These are phyloP conservation scores for Psidium guajava DNA, from an alignment of 345 rosid genomes.

Conservation along the genomic window DNA sequence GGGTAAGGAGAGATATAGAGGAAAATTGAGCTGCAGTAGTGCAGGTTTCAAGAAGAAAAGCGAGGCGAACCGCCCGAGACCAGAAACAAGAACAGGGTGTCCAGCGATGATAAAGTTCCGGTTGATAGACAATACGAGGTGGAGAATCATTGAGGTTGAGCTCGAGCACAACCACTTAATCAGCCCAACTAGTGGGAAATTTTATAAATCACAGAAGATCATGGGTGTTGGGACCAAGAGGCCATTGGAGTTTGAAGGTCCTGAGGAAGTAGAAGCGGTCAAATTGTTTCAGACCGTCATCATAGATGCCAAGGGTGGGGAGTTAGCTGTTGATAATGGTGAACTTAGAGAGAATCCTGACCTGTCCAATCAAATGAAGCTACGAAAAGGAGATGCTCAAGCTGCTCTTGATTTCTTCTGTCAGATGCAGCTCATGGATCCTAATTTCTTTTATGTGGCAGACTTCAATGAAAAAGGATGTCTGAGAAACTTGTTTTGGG, in stretches of 20 bases:
- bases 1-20: slow-evolving; percentile 84
- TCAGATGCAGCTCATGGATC: slow-evolving; percentile 50
- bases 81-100: slow-evolving; percentile 88
- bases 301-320: slow-evolving; percentile 33
- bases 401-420: slow-evolving; percentile 50
- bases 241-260: slow-evolving; percentile 28
- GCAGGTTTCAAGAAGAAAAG: slow-evolving; percentile 78
- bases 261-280: slow-evolving; percentile 58
- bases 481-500: slow-evolving; percentile 73
- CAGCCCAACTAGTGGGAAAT: slow-evolving; percentile 45
- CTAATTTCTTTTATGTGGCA: slow-evolving; percentile 71
- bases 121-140: slow-evolving; percentile 47
- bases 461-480: slow-evolving; percentile 61
- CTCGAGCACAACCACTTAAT: slow-evolving; percentile 70
- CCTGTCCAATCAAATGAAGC: slow-evolving; percentile 36
- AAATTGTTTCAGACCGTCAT: slow-evolving; percentile 51
- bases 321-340: not conserved
- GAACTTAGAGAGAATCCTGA: slow-evolving; percentile 1
- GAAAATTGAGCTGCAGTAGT: slow-evolving; percentile 78
- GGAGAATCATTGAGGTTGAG: slow-evolving; percentile 71
- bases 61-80: slow-evolving; percentile 51
- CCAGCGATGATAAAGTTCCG: slow-evolving; percentile 71
- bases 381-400: slow-evolving; percentile 41
- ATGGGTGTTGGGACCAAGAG: slow-evolving; percentile 28
- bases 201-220: slow-evolving; percentile 65